Base-by-base conservation (phyloP, 768 basidiomycete genomes). In the Termitomyces sp. region DNA sequence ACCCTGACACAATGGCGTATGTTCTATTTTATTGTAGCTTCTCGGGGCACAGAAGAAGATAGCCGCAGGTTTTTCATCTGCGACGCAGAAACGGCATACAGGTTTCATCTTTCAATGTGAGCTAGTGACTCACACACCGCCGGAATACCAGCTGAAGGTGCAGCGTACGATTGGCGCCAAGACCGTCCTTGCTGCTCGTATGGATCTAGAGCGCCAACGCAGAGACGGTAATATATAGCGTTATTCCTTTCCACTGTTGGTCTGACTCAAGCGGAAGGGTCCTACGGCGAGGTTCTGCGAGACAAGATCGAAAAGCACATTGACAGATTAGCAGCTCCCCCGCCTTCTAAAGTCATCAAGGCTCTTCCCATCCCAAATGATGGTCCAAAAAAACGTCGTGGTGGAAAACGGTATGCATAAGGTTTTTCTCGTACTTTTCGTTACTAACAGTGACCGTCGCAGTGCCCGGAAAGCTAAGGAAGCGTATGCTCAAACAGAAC, bases 391-490 rank as follows among this genome's bases (percentile, higher is more conserved):
- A 98, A 98, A 71, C 86, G 96, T 54, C 83, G 94, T 46, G 97
- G 97, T 66, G 97, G 97, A 13, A 95, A 92, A 77, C 86, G 95
- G 94, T 93, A 57, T 50, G 82, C 7, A 30, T 18, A 16, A 33
- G 9, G 23, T 73, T 12, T 23, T 56, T 20, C 14, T 28, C 57
- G 32, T 53, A 49, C 20, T 36, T 18, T 50, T 60, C 36, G 36
- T 10, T 33, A 51, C 55, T 57, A 9, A 49, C n/a, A 51, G 4
- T 28, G 8, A 46, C 41, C 30, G 33, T 14, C 55, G 6, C 63
- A 97, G 95, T 8, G 97, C 96, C 1, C 86, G 97, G 49, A 96
- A 98, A 70, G 91, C 94, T n/a, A 99, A 99, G 70, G 97, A 98
- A 73, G 95, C 94, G 1, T 95, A 95, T 68, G 95, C 94, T 5